Conservation (phyloP, 2,329 filamentous ascomycete species). For the Fusarium palustre region DNA sequence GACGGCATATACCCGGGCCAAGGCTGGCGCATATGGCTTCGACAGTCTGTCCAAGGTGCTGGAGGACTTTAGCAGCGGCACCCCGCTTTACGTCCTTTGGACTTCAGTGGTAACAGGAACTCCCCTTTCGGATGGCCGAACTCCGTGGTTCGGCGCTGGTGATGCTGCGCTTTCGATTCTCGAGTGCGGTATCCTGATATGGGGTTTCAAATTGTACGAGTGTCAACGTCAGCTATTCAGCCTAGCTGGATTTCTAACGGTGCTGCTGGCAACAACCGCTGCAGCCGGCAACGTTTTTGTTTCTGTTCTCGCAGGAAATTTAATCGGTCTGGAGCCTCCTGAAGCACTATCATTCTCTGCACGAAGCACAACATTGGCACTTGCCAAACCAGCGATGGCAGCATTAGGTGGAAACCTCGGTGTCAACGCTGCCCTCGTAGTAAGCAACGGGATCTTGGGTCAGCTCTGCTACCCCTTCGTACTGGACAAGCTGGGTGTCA, state of each 20-base stretch:
- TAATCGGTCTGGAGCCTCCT: constrained; percentile 52
- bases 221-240: constrained; percentile 61
- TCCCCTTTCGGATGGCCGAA: constrained; percentile 27
- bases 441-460: constrained; percentile 62
- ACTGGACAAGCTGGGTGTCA: constrained; percentile 48
- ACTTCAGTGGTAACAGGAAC: constrained; percentile 32
- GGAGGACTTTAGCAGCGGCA: constrained; percentile 51
- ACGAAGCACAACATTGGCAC: constrained; percentile 62
- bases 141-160: constrained; percentile 58
- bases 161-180: constrained; percentile 62
- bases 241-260: constrained; percentile 54
- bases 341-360: constrained; percentile 61
- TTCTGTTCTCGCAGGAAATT: constrained; percentile 53
- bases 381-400: constrained; percentile 61
- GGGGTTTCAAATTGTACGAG: constrained; percentile 66
- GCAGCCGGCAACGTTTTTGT: constrained; percentile 59
- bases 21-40: constrained; percentile 49
- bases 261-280: constrained; percentile 52
- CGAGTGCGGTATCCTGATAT: constrained; percentile 63
- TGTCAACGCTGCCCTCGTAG: constrained; percentile 63
- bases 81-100: constrained; percentile 53
- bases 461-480: constrained; percentile 55
- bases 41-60: constrained; percentile 49
- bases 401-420: constrained; percentile 59
- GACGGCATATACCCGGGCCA: constrained; percentile 58